Conservation (phyloP, 2,329 filamentous ascomycete genomes). For the Phoma sp. region DNA sequence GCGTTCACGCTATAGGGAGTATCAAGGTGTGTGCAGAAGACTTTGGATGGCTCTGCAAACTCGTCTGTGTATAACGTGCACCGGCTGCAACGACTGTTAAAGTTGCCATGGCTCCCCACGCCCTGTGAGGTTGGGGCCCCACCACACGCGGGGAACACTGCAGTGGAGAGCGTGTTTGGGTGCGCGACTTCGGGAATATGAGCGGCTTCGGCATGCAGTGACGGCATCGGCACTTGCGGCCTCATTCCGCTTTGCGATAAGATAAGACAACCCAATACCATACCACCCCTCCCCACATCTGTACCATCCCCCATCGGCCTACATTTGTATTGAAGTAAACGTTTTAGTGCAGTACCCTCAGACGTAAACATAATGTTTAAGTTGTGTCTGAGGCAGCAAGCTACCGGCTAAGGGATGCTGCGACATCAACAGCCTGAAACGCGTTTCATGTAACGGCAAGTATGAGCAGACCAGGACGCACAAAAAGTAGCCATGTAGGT, state of each 20-base stretch:
- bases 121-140: conserved; percentile 14
- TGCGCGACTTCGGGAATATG: conserved; percentile 10
- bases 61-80: background rate
- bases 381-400: conserved; percentile 9
- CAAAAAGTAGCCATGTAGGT: background rate
- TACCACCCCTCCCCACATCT: too few species aligned
- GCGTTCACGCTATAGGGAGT: background rate
- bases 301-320: background rate
- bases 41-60: background rate
- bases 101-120: background rate
- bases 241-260: conserved; percentile 1
- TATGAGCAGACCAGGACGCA: background rate
- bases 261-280: background rate
- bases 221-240: conserved; percentile 11
- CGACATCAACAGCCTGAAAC: conserved; percentile 19
- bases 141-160: conserved; percentile 17
- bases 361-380: background rate
- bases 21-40: background rate
- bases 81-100: background rate
- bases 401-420: conserved; percentile 6
- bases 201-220: conserved; percentile 1
- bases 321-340: background rate
- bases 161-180: background rate
- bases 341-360: too few species aligned
- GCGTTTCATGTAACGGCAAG: conserved; percentile 13